Evolutionary conservation across 306 rosid species (phyloP), one percentile per base, ranked within the genome.

Genomic region (Dalbergia oliveri): DNA sequence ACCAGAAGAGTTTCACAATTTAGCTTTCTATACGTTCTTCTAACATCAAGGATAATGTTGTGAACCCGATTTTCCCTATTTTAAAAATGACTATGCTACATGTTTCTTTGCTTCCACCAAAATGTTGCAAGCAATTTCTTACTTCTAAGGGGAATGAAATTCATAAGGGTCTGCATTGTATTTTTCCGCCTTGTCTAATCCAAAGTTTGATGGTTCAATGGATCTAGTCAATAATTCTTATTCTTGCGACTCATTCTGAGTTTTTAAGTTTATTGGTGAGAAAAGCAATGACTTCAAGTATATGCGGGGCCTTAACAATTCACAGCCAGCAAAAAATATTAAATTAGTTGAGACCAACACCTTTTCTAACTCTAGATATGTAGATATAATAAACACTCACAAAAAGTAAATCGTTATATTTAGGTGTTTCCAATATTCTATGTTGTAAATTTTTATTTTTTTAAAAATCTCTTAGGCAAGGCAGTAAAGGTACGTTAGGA

Each of bases 401-500:
- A 64, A 6, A 66, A 77, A 41, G 66, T 50, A 58, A 58, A 69
- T 57, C n/a, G 5, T 15, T 60, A 34, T 50, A 45, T 43, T 43
- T 21, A 49, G 64, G 4, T 5, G 15, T 72, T 14, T 18, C 34
- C 34, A 81, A 66, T 56, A 74, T 71, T 72, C 65, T 4, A 68
- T 67, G 56, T 15, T 63, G 68, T 54, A 15, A n/a, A 54, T 54
- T n/a, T 51, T 39, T 61, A 54, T 15, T 11, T n/a, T 9, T 41
- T 50, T 16, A 51, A 58, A 14, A 33, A 39, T 73, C 77, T 72
- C 49, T 86, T 61, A 26, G 31, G 31, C 31, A 26, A 43, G 79
- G 74, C 41, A 73, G 61, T 72, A 73, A 73, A 80, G 80, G 76
- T 45, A 51, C 66, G 34, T 51, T 50, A 66, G 60, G 51, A 60